Base-by-base conservation (phyloP, 2,329 filamentous ascomycete species). In the Akanthomyces lecanii region DNA sequence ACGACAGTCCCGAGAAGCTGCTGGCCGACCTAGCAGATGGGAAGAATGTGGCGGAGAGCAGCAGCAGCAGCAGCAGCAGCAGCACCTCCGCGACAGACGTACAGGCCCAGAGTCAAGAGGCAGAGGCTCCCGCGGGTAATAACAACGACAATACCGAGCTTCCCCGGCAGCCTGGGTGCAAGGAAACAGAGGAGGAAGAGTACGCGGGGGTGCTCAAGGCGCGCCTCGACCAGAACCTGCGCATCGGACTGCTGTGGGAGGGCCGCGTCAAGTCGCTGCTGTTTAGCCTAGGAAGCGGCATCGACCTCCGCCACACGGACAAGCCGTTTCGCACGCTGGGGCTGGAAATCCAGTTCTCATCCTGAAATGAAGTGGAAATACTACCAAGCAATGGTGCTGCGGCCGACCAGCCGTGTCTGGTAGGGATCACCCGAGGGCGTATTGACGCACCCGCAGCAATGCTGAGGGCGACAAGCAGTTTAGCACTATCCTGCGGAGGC, bases 181-280 rank as follows among this genome's bases (percentile, higher is more conserved):
- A 36, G 25, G 40, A 74, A 38, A 38, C 38, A 10, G 72, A 81
- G 45, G 82, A 85, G 47, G 85, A 91, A 28, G 86, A 89, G 66
- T 90, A 91, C 64, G 86, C 90, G 38, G 94, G 93, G 7, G 93
- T 98, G 38, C 77, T 99, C 67, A 99, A 98, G 76, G 89, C 93
- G 51, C 85, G 91, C 56, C 81, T 98, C 59, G 92, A 97, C 72
- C 93, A 97, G 78, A 90, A 93, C 68, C 88, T 92, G 78, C 88
- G 89, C 67, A 86, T 97, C 61, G 91, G 92, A 0, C 74, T 98
- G 57, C 77, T 98, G 25, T 99, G 95, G 94, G 94, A 98, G 74
- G 93, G 94, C 2, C 84, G 92, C 61, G 85, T 96, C 64, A 97
- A 98, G 78, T 94, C 96, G 68, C 79, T 99, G 64, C 82, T 99